Percentiles rank a stretch among this genome's conserved stretches.
Conservation (phyloP, 2,329 filamentous ascomycete genomes). For the Blastomyces silverae region DNA sequence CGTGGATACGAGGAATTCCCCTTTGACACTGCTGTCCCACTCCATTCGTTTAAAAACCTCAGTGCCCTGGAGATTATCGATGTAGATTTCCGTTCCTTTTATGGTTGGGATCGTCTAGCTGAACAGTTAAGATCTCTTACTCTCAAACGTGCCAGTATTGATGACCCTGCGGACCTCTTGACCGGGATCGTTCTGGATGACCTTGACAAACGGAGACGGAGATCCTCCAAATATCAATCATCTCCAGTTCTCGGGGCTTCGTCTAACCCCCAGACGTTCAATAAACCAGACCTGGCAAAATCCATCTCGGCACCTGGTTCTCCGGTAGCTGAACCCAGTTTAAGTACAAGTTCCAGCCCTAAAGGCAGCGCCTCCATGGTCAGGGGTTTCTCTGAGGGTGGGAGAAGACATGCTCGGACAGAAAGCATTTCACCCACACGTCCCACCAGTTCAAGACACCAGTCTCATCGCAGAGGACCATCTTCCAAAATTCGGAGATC, state of each 20-base stretch:
- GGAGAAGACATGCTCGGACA: constrained; percentile 43
- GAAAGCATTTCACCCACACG: constrained; percentile 75
- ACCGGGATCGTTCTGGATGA: constrained; percentile 94
- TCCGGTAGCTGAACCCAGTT: constrained; percentile 46
- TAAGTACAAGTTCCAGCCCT: constrained; percentile 46
- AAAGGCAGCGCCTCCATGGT: constrained; percentile 42
- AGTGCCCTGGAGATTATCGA: constrained; percentile 90
- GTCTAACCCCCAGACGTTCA: constrained; percentile 54
- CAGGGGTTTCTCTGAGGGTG: constrained; percentile 51
- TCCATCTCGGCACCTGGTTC: constrained; percentile 65
- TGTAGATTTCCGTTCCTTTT: constrained; percentile 94
- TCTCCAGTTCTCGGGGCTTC: constrained; percentile 63
- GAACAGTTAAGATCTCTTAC: constrained; percentile 87
- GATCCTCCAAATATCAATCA: constrained; percentile 77
- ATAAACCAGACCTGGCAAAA: constrained; percentile 59
- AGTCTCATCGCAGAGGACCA: constrained; percentile 59
- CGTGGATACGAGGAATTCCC: constrained; percentile 95
- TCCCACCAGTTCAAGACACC: constrained; percentile 67
- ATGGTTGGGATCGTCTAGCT: constrained; percentile 89
- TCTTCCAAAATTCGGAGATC: constrained; percentile 74
- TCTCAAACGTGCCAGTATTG: constrained; percentile 76
- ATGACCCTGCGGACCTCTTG: constrained; percentile 83
- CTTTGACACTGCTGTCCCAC: constrained; percentile 90
- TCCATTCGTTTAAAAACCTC: constrained; percentile 96
- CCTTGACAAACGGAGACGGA: constrained; percentile 81